phyloP scores from a whole-genome alignment of 192 early-diverging fungal species.

The Jimgerdemannia flammicorona region DNA sequence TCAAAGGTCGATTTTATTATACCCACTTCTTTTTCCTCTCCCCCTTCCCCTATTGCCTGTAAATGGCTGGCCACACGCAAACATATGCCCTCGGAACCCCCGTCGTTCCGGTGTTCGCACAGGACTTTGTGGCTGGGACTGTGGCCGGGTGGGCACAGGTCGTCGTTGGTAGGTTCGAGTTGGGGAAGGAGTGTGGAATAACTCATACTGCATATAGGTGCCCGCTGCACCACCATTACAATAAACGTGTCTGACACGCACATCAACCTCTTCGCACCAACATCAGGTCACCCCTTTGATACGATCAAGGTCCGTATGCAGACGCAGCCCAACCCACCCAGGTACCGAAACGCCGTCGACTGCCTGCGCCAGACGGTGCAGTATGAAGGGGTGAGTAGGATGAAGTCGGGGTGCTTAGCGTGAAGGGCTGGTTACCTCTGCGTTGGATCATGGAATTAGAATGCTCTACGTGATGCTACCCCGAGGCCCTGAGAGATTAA shows the following conservation, averaged over 20 bases:
- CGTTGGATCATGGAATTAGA: neutral
- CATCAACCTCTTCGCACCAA: neutral
- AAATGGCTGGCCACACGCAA: neutral
- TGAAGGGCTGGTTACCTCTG: no score
- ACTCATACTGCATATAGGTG: no score
- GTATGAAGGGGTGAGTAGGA: conserved; percentile 62
- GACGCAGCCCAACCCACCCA: conserved; percentile 61
- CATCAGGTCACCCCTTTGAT: conserved; percentile 94
- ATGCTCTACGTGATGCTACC: neutral
- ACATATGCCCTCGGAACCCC: neutral
- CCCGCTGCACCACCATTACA: neutral
- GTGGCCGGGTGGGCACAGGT: conserved; percentile 72
- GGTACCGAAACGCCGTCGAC: conserved; percentile 75
- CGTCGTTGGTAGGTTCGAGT: conserved; percentile 38
- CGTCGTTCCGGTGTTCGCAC: conserved; percentile 41
- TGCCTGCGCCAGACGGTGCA: conserved; percentile 74
- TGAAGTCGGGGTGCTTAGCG: neutral
- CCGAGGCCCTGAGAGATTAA: neutral
- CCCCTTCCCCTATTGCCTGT: no score
- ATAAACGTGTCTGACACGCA: neutral
- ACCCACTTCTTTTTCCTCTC: no score
- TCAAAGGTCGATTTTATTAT: no score
- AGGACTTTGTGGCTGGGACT: conserved; percentile 58
- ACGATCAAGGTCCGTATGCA: conserved; percentile 94
- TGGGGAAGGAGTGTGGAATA: no score